Evolutionary conservation across 106 monocot species (phyloP), one percentile per base, ranked within the genome.

Genomic region (Dendrobium huoshanense): DNA sequence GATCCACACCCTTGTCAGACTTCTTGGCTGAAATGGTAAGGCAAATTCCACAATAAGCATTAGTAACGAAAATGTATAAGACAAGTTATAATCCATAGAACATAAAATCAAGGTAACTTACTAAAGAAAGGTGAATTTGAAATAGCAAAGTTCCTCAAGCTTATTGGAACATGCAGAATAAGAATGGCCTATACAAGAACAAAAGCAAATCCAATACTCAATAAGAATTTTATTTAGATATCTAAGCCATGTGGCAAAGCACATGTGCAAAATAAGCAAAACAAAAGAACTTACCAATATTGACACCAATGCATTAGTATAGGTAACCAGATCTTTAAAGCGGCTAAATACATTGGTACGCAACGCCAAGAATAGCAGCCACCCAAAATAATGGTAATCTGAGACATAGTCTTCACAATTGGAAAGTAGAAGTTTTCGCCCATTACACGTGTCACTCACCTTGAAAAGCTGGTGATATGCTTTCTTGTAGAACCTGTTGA

Each of bases 321-420:
- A 95, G 5, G 92, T 90, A 22, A 95, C 95, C 33, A 99, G 80
- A 87, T 99, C 95, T 80, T 90, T 93, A 85, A 88, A 91, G 33
- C 86, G 82, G 68, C 87, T 81, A 41, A 93, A 88, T 11, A 85
- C 79, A 82, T 92, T 89, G n/a, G 88, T 73, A 25, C 98, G 95
- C 77, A 99, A 72, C 29, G 87, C 90, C 87, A 99, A 85, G 82
- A 99, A 99, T n/a, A 99, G 74, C 79, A 95, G 88, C 98, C 98
- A 99, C 72, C 98, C 98, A 90, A 99, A 99, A 48, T 77, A 84
- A 82, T 93, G 89, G 75, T 86, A 92, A 49, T 95, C 95, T 59
- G 88, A 88, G 77, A 88, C 42, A 73, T 82, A 86, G 75, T 79
- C 73, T 24, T 41, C 20, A 77, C 51, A 65, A 51, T 24, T 45